phyloP scores from a whole-genome alignment of 768 basidiomycete genomes.

The Ramaria rubella region DNA sequence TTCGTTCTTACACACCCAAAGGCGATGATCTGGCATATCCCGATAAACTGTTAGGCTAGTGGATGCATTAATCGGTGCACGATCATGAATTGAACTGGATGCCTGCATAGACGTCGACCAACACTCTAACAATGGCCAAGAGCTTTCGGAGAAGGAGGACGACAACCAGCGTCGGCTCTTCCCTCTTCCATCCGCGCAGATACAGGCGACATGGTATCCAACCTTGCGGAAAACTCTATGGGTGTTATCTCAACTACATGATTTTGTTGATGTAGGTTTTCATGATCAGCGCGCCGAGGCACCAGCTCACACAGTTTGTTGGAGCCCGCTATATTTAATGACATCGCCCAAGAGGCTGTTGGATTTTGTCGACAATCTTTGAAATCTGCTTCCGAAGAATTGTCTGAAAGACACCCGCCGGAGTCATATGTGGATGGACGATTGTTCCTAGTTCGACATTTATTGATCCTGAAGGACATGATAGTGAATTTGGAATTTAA shows the following conservation, averaged over 20 bases:
- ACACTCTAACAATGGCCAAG: background rate
- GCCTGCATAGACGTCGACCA: constrained; percentile 17
- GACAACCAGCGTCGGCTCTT: constrained; percentile 65
- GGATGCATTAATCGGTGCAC: constrained; percentile 1
- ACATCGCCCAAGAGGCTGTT: constrained; percentile 92
- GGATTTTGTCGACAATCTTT: constrained; percentile 78
- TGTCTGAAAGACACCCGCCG: constrained; percentile 44
- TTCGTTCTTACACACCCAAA: constrained; percentile 73
- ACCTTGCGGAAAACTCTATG: constrained; percentile 83
- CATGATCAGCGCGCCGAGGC: background rate
- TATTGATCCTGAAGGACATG: constrained; percentile 89
- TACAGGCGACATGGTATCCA: constrained; percentile 87
- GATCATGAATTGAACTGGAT: no score
- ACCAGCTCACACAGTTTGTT: background rate
- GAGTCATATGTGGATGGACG: constrained; percentile 56
- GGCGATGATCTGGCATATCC: constrained; percentile 83
- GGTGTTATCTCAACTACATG: constrained; percentile 84
- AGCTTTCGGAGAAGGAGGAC: constrained; percentile 41
- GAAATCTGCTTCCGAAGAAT: constrained; percentile 58
- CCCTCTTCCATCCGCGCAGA: constrained; percentile 60
- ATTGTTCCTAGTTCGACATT: constrained; percentile 85
- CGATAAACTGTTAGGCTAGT: constrained; percentile 66
- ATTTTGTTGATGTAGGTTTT: constrained; percentile 77
- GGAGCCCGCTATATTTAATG: constrained; percentile 92
- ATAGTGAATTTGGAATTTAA: constrained; percentile 63